A percentile compares a stretch with the other conserved stretches of the same genome.
phyloP scores from a whole-genome alignment of 2,329 filamentous ascomycete species.

The Chrysoporthe austroafricana region DNA sequence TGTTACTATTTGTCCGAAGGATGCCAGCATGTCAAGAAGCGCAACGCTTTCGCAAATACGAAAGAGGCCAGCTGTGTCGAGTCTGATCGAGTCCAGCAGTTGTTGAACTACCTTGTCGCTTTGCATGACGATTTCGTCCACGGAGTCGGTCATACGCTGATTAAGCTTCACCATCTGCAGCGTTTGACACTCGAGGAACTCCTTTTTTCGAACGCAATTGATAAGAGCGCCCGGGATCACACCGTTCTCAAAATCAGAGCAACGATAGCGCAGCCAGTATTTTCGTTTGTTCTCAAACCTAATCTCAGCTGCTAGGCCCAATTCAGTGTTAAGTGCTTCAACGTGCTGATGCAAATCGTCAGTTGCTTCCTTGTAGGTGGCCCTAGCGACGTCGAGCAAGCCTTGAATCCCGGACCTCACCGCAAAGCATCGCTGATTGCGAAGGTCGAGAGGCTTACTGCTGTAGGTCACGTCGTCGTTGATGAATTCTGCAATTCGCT shows the following conservation, averaged over 20 bases:
- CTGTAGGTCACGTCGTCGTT: conserved; percentile 83
- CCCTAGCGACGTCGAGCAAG: conserved; percentile 83
- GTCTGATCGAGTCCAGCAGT: conserved; percentile 73
- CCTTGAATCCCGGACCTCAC: conserved; percentile 76
- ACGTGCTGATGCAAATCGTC: conserved; percentile 64
- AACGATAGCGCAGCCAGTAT: conserved; percentile 74
- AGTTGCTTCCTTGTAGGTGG: conserved; percentile 87
- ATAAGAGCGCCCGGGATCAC: conserved; percentile 72
- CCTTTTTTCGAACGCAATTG: conserved; percentile 74
- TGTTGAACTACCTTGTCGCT: conserved; percentile 77
- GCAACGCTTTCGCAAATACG: conserved; percentile 84
- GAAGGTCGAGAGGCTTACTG: conserved; percentile 77
- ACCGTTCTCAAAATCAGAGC: conserved; percentile 63
- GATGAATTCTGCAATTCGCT: conserved; percentile 70
- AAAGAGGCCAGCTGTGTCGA: conserved; percentile 75
- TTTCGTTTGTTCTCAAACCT: conserved; percentile 78
- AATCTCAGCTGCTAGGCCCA: conserved; percentile 65
- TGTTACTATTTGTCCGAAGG: conserved; percentile 76
- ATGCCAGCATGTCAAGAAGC: conserved; percentile 81
- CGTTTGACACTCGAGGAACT: conserved; percentile 85
- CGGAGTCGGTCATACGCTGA: conserved; percentile 75
- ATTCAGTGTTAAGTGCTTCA: conserved; percentile 66
- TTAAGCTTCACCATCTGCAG: conserved; percentile 82
- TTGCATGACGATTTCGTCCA: conserved; percentile 81
- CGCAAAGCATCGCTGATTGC: conserved; percentile 69